Evolutionary conservation across 2,329 filamentous ascomycete species (phyloP).

Genomic region (Chaetomium sp.): DNA sequence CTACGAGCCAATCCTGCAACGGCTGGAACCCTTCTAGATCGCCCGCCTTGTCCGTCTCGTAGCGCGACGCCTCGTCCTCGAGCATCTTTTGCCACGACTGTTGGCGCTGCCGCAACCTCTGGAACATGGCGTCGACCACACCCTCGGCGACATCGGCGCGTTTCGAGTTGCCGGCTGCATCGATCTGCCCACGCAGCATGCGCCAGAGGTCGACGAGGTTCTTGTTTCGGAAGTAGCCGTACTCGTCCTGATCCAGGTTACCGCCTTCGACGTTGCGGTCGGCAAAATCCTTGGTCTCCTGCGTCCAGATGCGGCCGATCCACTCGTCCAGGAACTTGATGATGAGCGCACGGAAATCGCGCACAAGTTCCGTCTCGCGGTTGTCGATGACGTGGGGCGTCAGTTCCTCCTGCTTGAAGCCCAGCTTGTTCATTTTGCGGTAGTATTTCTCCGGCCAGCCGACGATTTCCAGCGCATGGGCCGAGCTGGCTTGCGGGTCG

Average conservation of each 20-base stretch:
- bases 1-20: conserved; percentile 93
- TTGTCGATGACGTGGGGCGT: conserved; percentile 86
- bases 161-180: conserved; percentile 80
- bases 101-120: conserved; percentile 80
- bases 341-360: conserved; percentile 92
- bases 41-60: conserved; percentile 58
- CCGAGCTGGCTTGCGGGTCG: conserved; percentile 79
- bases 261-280: conserved; percentile 72
- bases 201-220: conserved; percentile 95
- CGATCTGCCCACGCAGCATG: conserved; percentile 91
- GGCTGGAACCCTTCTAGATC: conserved; percentile 72
- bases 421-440: conserved; percentile 89
- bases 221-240: conserved; percentile 88
- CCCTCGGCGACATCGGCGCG: conserved; percentile 91
- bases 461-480: conserved; percentile 87
- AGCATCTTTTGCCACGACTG: conserved; percentile 84
- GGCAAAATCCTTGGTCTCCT: conserved; percentile 79
- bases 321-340: conserved; percentile 95
- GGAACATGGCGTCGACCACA: conserved; percentile 94
- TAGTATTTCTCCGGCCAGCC: conserved; percentile 97
- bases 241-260: conserved; percentile 82
- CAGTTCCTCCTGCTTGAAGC: conserved; percentile 75
- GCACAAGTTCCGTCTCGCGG: conserved; percentile 84
- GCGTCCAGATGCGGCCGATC: conserved; percentile 88
- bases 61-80: conserved; percentile 79